Evolutionary conservation across 2,329 filamentous ascomycete species (phyloP), one percentile per base, ranked within the genome.

Genomic region (Aspergillus piperis): DNA sequence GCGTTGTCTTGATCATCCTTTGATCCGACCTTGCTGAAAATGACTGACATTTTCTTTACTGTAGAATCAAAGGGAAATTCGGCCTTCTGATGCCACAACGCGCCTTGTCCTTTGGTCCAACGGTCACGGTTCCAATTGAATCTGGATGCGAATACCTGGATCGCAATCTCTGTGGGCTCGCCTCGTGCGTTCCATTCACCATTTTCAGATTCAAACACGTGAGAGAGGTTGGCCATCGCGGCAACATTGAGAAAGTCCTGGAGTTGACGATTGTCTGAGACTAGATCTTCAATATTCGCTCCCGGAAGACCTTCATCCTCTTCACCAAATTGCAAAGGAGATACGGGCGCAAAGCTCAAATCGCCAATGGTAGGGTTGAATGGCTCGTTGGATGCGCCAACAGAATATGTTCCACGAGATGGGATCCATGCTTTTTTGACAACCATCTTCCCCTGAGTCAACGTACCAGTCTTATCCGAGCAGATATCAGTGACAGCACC

Each of bases 1-100:
- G 39, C 47, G n/a, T 68, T 57, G 5, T 64, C 62, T 1, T 65
- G 70, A 0, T 36, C 32, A 1, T 36, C 32, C 11, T 36, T 36
- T 11, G 30, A 36, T 15, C 11, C 32, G 5, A 36, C 4, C 5
- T 36, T 36, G 13, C 72, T 66, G 71, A 88, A 89, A 55, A 90
- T 86, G 39, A 90, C 88, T 0, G 88, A 89, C 89, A 91, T 91
- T 67, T 88, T 89, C 79, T 91, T 92, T 63, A 91, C 84, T 58
- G 85, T 85, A 0, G 88, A 90, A 69, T 91, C 89, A 63, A 91
- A 92, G 0, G 88, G 89, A 60, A 88, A 90, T 66, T 91, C 89
- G 1, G 86, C 85, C 23, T 87, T 76, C 64, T 88, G 80, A 19
- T 76, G 78, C 85, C 85, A 88, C 27, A 78, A 67, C 0, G 83